Conservation (phyloP, 257 asterid species). For the Vinca minor region DNA sequence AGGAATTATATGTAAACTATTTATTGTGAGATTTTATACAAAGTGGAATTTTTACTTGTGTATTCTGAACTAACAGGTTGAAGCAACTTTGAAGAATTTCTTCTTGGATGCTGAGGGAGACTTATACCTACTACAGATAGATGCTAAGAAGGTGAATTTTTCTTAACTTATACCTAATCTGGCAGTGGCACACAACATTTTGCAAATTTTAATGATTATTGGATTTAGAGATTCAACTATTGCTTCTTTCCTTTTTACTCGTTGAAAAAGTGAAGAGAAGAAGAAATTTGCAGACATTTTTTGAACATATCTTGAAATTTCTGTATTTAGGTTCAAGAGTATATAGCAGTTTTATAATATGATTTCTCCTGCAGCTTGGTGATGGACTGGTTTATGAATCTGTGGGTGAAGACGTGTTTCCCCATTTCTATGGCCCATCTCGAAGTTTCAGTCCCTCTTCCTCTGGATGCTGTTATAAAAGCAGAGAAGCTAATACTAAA, state of each 20-base stretch:
- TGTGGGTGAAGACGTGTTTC: conserved; percentile 46
- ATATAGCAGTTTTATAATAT: not conserved
- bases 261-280: not conserved
- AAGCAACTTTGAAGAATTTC: conserved; percentile 51
- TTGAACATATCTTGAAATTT: not conserved
- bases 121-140: conserved; percentile 64
- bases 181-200: not conserved
- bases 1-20: not conserved
- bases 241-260: not conserved
- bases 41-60: not conserved
- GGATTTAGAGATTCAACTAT: not conserved
- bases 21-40: not conserved
- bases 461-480: conserved; percentile 47
- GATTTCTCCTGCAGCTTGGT: conserved; percentile 54
- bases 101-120: conserved; percentile 48
- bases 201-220: not conserved
- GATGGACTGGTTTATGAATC: conserved; percentile 72
- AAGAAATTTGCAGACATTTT: not conserved
- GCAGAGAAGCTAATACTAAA: conserved; percentile 54
- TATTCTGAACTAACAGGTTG: conserved; percentile 46
- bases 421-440: conserved; percentile 89
- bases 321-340: conserved; percentile 5
- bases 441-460: conserved; percentile 71
- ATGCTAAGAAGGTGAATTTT: conserved; percentile 46
- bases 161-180: not conserved